Evolutionary conservation across 306 rosid species (phyloP).

Genomic region (Oxytropis ochrocephala): DNA sequence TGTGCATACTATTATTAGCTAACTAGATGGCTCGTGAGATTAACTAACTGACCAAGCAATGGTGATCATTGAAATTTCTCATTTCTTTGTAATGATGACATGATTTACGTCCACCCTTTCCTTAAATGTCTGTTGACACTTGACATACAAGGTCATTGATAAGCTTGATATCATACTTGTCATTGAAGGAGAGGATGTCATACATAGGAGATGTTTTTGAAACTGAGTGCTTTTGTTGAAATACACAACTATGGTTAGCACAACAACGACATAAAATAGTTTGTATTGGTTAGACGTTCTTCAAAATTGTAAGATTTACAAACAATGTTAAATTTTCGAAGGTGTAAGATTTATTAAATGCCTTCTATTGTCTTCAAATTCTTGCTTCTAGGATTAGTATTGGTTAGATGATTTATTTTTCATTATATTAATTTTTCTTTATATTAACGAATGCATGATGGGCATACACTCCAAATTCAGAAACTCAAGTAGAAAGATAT

Average conservation of each 20-base stretch:
- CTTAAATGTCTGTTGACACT: not conserved
- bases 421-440: not conserved
- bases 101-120: not conserved
- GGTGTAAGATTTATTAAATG: not conserved
- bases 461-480: not conserved
- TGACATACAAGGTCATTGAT: not conserved
- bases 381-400: not conserved
- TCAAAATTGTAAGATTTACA: too few relatives aligned
- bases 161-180: not conserved
- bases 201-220: not conserved
- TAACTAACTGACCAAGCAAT: not conserved
- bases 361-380: not conserved
- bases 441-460: not conserved
- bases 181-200: not conserved
- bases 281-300: too few relatives aligned
- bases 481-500: not conserved
- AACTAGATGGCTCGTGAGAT: not conserved
- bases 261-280: not conserved
- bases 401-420: not conserved
- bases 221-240: not conserved
- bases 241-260: not conserved
- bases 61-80: not conserved
- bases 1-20: too few relatives aligned
- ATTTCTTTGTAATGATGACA: not conserved
- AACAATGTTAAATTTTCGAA: too few relatives aligned